These are phyloP conservation scores for Penicillium sp. DNA, from an alignment of 2,329 filamentous ascomycete species.

Conservation along the genomic window DNA sequence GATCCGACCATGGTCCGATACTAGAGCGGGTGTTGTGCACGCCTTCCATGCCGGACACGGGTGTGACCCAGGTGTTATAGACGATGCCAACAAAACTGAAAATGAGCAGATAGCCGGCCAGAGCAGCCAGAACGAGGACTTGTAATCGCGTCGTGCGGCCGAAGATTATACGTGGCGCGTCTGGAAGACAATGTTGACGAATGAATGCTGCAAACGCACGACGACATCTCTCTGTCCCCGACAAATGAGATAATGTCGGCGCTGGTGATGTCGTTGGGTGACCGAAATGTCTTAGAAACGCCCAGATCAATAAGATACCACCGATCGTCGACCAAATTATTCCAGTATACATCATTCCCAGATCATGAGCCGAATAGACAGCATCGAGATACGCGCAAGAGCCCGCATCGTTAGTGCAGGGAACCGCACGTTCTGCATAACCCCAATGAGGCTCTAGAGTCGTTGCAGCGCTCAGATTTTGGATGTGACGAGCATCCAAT, in stretches of 20 bases:
- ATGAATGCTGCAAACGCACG: slow-evolving; percentile 30
- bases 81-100: slow-evolving; percentile 68
- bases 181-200: slow-evolving; percentile 60
- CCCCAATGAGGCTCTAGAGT: slow-evolving; percentile 54
- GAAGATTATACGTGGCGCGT: slow-evolving; percentile 58
- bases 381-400: slow-evolving; percentile 59
- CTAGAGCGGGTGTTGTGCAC: slow-evolving; percentile 64
- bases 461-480: slow-evolving; percentile 44
- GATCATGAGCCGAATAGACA: slow-evolving; percentile 55
- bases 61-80: slow-evolving; percentile 69
- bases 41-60: slow-evolving; percentile 55
- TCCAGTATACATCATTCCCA: slow-evolving; percentile 55
- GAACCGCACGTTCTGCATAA: slow-evolving; percentile 53
- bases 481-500: slow-evolving; percentile 42
- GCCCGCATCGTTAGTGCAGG: slow-evolving; percentile 58
- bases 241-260: background rate
- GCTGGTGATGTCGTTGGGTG: slow-evolving; percentile 5
- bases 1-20: slow-evolving; percentile 66
- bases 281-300: slow-evolving; percentile 22
- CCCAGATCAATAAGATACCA: slow-evolving; percentile 48
- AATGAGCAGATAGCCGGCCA: slow-evolving; percentile 63
- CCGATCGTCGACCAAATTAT: slow-evolving; percentile 58
- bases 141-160: slow-evolving; percentile 68
- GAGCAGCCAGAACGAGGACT: slow-evolving; percentile 57
- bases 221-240: slow-evolving; percentile 9